Conservation (phyloP, 2,329 filamentous ascomycete genomes). For the Penicillium sp. region DNA sequence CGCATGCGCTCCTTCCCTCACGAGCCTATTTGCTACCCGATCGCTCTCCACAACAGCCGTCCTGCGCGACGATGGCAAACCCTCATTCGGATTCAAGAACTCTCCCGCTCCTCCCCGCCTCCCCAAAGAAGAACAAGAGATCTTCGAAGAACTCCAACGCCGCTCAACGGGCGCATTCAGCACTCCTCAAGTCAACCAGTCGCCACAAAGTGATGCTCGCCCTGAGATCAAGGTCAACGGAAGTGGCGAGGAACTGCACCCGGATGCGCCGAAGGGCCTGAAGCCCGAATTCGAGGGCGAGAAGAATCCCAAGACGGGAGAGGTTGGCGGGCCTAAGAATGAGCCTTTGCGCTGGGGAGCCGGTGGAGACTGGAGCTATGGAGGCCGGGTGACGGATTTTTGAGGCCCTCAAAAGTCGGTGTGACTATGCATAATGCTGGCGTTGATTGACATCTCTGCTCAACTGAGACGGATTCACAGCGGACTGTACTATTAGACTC, state of each 20-base stretch:
- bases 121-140: constrained; percentile 82
- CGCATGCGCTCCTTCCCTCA: constrained; percentile 47
- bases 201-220: constrained; percentile 49
- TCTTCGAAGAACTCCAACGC: constrained; percentile 84
- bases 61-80: constrained; percentile 29
- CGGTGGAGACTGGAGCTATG: constrained; percentile 83
- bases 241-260: constrained; percentile 66
- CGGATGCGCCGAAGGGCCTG: constrained; percentile 72
- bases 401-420: constrained; percentile 31
- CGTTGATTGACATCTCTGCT: constrained; percentile 21
- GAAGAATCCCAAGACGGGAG: constrained; percentile 87
- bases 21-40: constrained; percentile 26
- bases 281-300: constrained; percentile 93
- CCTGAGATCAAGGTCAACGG: constrained; percentile 55
- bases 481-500: neutral
- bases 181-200: constrained; percentile 61
- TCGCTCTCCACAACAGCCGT: constrained; percentile 30
- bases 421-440: constrained; percentile 22
- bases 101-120: constrained; percentile 80
- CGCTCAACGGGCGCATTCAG: constrained; percentile 75
- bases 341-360: constrained; percentile 88
- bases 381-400: constrained; percentile 93
- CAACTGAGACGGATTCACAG: neutral
- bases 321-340: constrained; percentile 96
- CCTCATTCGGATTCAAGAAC: constrained; percentile 35